Evolutionary conservation across 1,284 basidiomycete genomes (phyloP).

Genomic region (Peniophora sp.): DNA sequence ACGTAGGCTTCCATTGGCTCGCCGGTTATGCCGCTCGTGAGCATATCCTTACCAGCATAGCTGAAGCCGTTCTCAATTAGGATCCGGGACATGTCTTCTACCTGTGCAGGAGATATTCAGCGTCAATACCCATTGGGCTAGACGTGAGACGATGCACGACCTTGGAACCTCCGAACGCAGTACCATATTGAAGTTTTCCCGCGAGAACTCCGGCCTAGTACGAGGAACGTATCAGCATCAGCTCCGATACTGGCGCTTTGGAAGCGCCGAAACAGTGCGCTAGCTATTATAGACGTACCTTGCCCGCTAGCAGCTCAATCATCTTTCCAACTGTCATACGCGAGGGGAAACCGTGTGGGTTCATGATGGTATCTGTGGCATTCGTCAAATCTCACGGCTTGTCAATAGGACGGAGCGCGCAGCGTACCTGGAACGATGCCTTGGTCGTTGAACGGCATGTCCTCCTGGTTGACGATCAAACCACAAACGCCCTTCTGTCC

Average conservation of each 20-base stretch:
- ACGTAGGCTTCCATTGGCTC: constrained; percentile 95
- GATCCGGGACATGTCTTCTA: constrained; percentile 97
- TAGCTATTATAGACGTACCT: constrained; percentile 38
- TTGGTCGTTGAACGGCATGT: constrained; percentile 99
- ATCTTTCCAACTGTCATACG: constrained; percentile 99
- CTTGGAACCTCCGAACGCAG: constrained; percentile 97
- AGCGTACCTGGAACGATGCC: constrained; percentile 80
- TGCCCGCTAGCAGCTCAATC: constrained; percentile 97
- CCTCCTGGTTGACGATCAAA: constrained; percentile 95
- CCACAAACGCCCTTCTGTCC: constrained; percentile 99
- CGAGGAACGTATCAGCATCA: background rate
- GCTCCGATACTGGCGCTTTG: background rate
- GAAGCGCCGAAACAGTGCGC: constrained; percentile 1
- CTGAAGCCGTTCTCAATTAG: constrained; percentile 94
- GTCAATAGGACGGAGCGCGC: background rate
- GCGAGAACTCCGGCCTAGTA: constrained; percentile 77
- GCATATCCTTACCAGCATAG: constrained; percentile 97
- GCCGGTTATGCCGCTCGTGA: constrained; percentile 96
- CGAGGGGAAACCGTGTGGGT: constrained; percentile 98
- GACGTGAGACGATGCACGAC: constrained; percentile 26
- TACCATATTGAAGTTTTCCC: constrained; percentile 88
- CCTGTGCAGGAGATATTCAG: constrained; percentile 35
- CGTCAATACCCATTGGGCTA: background rate
- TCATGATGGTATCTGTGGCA: constrained; percentile 92
- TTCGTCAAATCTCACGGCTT: no score